phyloP scores from a whole-genome alignment of 2,329 filamentous ascomycete genomes.

The Sodiomyces alkalinus region DNA sequence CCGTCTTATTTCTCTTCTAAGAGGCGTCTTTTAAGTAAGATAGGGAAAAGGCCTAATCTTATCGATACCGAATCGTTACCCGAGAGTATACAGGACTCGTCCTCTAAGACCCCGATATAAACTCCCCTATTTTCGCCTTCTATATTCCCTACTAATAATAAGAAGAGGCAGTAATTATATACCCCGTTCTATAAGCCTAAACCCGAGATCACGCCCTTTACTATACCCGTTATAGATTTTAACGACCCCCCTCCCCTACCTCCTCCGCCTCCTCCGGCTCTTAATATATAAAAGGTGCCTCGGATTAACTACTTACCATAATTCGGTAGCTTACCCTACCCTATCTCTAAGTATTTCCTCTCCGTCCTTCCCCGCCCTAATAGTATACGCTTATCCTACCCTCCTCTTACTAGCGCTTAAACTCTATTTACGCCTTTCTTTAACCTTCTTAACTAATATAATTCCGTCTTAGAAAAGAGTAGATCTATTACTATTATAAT shows the following conservation, averaged over 20 bases:
- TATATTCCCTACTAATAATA: conserved; percentile 21
- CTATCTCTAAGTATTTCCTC: conserved; percentile 60
- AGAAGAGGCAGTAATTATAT: too few species aligned
- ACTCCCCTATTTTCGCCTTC: conserved; percentile 33
- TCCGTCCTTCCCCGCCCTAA: conserved; percentile 43
- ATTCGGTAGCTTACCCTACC: conserved; percentile 63
- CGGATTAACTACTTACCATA: conserved; percentile 89
- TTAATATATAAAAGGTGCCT: conserved; percentile 55
- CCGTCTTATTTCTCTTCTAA: conserved; percentile 10
- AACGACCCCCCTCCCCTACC: conserved; percentile 32
- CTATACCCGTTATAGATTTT: conserved; percentile 22
- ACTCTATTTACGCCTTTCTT: conserved; percentile 72
- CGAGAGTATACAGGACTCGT: conserved; percentile 36
- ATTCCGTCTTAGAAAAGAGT: conserved; percentile 62
- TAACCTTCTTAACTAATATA: conserved; percentile 73
- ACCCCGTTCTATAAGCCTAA: conserved; percentile 23
- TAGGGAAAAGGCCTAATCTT: conserved; percentile 30
- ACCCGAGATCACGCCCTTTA: conserved; percentile 19
- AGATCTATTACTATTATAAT: conserved; percentile 94
- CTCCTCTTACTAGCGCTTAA: conserved; percentile 51
- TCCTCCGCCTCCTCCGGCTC: conserved; percentile 63
- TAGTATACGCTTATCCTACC: conserved; percentile 43
- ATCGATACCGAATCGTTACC: conserved; percentile 27
- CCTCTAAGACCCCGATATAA: conserved; percentile 45
- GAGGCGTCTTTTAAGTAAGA: conserved; percentile 16